These are phyloP conservation scores for Periconia sp. DNA, from an alignment of 2,329 filamentous ascomycete species.

Conservation along the genomic window DNA sequence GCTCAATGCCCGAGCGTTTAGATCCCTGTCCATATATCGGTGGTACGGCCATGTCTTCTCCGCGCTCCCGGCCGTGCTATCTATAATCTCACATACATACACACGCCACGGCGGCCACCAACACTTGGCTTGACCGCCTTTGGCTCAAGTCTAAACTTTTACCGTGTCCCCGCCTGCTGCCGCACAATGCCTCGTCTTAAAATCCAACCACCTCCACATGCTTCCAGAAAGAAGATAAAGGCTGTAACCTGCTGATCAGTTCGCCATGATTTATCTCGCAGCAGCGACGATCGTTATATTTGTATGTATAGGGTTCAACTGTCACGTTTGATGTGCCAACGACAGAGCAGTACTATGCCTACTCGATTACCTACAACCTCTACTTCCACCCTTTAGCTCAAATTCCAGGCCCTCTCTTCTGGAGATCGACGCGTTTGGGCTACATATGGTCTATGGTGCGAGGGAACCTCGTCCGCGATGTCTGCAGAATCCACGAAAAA, in stretches of 20 bases:
- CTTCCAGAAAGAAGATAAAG: not conserved
- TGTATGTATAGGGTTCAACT: not conserved
- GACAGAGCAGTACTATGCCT: not conserved
- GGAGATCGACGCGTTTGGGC: conserved; percentile 1
- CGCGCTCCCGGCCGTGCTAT: too few relatives aligned
- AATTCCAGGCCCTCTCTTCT: conserved; percentile 8
- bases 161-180: too few relatives aligned
- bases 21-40: too few relatives aligned
- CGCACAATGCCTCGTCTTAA: not conserved
- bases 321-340: not conserved
- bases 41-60: too few relatives aligned
- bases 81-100: too few relatives aligned
- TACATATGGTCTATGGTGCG: not conserved
- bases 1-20: too few relatives aligned
- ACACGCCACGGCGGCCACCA: too few relatives aligned
- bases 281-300: not conserved
- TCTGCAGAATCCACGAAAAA: not conserved
- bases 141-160: too few relatives aligned
- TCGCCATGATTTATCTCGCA: not conserved
- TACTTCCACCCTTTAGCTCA: conserved; percentile 11
- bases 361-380: conserved; percentile 9
- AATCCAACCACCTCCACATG: not conserved
- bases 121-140: too few relatives aligned
- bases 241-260: too few relatives aligned
- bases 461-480: conserved; percentile 1